Conservation (phyloP, 306 rosid genomes). For the Albizia julibrissin region DNA sequence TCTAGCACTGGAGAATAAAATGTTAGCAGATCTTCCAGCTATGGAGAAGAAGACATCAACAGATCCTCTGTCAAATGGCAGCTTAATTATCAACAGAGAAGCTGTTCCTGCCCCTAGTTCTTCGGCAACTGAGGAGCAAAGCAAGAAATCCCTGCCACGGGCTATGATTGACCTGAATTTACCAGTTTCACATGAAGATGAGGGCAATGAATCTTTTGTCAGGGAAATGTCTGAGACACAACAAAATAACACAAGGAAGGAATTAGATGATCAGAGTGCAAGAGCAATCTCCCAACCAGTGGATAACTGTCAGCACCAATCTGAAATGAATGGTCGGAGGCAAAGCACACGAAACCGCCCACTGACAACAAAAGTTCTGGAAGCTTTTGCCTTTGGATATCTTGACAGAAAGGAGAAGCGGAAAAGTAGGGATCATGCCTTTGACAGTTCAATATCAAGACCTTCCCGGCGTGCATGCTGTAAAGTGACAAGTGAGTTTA, state of each 20-base stretch:
- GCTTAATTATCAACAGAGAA: constrained; percentile 26
- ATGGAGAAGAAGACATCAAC: constrained; percentile 36
- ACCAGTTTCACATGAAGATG: constrained; percentile 43
- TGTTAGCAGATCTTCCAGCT: constrained; percentile 27
- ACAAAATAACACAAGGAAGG: constrained; percentile 27
- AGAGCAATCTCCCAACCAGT: constrained; percentile 23
- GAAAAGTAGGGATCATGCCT: constrained; percentile 38
- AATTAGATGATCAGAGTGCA: constrained; percentile 17
- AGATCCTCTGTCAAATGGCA: constrained; percentile 34
- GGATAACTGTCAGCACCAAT: constrained; percentile 38
- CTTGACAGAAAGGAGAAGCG: constrained; percentile 56
- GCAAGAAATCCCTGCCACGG: constrained; percentile 31
- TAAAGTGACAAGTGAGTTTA: constrained; percentile 31
- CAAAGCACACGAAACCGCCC: constrained; percentile 60
- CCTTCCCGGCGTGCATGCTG: constrained; percentile 32
- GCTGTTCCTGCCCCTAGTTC: constrained; percentile 13
- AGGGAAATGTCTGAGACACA: constrained; percentile 27
- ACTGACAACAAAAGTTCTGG: constrained; percentile 55
- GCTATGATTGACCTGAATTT: constrained; percentile 51
- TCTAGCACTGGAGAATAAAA: constrained; percentile 31
- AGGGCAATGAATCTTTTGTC: constrained; percentile 36
- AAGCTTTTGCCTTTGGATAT: constrained; percentile 58
- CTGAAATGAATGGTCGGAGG: constrained; percentile 39
- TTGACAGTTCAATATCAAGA: constrained; percentile 27
- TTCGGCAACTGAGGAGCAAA: constrained; percentile 30